A percentile compares a stretch with the other conserved stretches of the same genome.
Evolutionary conservation across 495 filamentous ascomycete genomes (phyloP).

Genomic region (Aspergillus nanangensis): DNA sequence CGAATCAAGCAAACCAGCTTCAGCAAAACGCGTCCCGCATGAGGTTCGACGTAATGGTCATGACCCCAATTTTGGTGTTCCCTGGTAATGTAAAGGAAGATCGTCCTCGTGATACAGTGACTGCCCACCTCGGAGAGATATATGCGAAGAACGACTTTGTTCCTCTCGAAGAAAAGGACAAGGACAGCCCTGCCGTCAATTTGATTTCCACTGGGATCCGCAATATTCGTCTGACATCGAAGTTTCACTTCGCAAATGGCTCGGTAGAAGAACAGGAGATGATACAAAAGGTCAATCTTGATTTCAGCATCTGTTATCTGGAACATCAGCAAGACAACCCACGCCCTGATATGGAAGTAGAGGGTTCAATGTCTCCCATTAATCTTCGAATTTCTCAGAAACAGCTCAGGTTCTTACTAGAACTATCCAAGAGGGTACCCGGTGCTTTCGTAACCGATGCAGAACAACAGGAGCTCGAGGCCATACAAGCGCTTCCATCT

Average conservation of each 20-base stretch:
- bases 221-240: slow-evolving; percentile 84
- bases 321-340: slow-evolving; percentile 75
- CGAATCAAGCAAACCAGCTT: slow-evolving; percentile 86
- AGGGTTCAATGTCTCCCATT: slow-evolving; percentile 85
- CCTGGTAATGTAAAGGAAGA: slow-evolving; percentile 63
- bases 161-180: slow-evolving; percentile 69
- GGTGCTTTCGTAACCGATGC: slow-evolving; percentile 76
- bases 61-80: slow-evolving; percentile 94
- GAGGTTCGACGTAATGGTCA: slow-evolving; percentile 89
- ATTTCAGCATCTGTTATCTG: slow-evolving; percentile 83
- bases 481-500: slow-evolving; percentile 59
- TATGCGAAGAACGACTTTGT: slow-evolving; percentile 92
- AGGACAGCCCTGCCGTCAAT: slow-evolving; percentile 72
- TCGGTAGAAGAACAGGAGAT: slow-evolving; percentile 84
- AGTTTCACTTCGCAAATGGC: slow-evolving; percentile 74
- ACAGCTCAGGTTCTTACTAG: slow-evolving; percentile 83
- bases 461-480: slow-evolving; percentile 62
- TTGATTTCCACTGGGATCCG: slow-evolving; percentile 87
- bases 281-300: slow-evolving; percentile 92
- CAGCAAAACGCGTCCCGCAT: slow-evolving; percentile 85
- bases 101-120: slow-evolving; percentile 73
- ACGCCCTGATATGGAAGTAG: slow-evolving; percentile 86
- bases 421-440: slow-evolving; percentile 79
- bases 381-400: slow-evolving; percentile 86
- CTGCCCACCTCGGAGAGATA: slow-evolving; percentile 92